Evolutionary conservation across 257 asterid species (phyloP).

Genomic region (Coffea eugenioides): DNA sequence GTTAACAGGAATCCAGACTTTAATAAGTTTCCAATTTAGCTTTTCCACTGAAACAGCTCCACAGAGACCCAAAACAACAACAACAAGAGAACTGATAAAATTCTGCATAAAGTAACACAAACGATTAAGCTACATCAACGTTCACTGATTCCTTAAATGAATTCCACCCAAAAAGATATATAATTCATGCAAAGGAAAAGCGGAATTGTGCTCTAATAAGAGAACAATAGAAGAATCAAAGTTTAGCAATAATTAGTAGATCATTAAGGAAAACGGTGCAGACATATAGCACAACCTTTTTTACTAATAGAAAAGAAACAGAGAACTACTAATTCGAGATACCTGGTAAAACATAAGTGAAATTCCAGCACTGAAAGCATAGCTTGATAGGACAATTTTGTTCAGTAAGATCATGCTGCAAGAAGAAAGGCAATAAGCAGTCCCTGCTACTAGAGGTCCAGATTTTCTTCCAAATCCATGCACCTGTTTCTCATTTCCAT

Average conservation of each 20-base stretch:
- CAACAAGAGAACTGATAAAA: constrained; percentile 39
- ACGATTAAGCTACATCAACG: constrained; percentile 1
- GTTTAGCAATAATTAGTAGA: background rate
- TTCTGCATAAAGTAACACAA: constrained; percentile 32
- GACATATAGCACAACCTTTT: too few species aligned
- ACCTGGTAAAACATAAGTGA: constrained; percentile 58
- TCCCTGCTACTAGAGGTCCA: constrained; percentile 40
- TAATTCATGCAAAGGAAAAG: background rate
- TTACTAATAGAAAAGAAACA: background rate
- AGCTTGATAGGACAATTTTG: constrained; percentile 47
- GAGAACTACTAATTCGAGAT: background rate
- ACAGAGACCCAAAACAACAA: constrained; percentile 38
- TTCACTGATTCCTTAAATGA: too few species aligned
- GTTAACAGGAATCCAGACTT: constrained; percentile 50
- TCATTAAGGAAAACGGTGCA: background rate
- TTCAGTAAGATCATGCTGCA: constrained; percentile 53
- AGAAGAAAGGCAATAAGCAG: constrained; percentile 51
- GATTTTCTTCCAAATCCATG: constrained; percentile 32
- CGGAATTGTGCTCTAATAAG: background rate
- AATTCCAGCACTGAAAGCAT: constrained; percentile 44
- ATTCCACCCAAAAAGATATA: background rate
- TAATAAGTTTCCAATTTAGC: constrained; percentile 42
- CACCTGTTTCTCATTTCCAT: constrained; percentile 29
- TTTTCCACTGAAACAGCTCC: constrained; percentile 46
- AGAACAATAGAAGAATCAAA: background rate